These are phyloP conservation scores for Coffea eugenioides DNA, from an alignment of 257 asterid species.

Conservation along the genomic window DNA sequence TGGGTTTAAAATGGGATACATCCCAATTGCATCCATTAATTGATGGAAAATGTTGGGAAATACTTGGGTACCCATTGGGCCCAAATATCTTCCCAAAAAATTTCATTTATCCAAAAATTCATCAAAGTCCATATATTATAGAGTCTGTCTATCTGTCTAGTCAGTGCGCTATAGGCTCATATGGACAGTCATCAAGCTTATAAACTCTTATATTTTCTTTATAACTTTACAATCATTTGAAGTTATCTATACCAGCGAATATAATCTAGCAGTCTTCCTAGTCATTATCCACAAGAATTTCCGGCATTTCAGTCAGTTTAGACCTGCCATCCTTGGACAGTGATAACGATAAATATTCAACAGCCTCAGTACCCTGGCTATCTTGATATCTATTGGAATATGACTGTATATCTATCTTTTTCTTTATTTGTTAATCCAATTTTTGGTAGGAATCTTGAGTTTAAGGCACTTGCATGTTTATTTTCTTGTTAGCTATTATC, in stretches of 20 bases:
- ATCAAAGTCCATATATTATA: not conserved
- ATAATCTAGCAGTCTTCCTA: not conserved
- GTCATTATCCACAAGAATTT: not conserved
- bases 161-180: constrained; percentile 2
- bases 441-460: not conserved
- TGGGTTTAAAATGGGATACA: no score
- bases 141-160: not conserved
- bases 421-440: not conserved
- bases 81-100: no score
- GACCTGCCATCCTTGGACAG: not conserved
- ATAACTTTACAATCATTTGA: not conserved
- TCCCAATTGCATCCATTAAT: no score
- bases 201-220: not conserved
- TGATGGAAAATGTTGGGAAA: no score
- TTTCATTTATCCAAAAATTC: not conserved
- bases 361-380: not conserved
- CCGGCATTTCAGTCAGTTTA: not conserved
- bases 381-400: not conserved
- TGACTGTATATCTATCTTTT: not conserved
- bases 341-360: not conserved
- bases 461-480: not conserved
- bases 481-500: no score
- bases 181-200: constrained; percentile 5
- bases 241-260: not conserved
- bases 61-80: no score